These are phyloP conservation scores for Spathaspora boniae DNA, from an alignment of 805 yeast genomes.

Conservation along the genomic window DNA sequence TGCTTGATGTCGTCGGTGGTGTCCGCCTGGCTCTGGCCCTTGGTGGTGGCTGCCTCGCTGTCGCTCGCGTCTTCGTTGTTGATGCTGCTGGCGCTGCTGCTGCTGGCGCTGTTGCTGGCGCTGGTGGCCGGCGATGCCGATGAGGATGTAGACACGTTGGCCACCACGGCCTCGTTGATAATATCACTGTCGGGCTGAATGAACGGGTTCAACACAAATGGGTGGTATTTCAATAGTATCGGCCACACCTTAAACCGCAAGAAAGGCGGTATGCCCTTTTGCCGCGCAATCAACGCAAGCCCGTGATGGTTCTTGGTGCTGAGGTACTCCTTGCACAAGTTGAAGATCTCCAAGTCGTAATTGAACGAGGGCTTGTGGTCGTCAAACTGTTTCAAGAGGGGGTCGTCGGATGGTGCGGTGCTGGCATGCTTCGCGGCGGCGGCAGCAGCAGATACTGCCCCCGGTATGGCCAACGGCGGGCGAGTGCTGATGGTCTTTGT, in stretches of 20 bases:
- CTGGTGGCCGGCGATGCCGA: neutral
- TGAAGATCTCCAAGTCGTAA: slow-evolving; percentile 45
- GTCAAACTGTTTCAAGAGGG: too few relatives aligned
- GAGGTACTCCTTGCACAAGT: slow-evolving; percentile 54
- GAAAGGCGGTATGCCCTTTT: slow-evolving; percentile 80
- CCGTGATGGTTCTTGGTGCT: slow-evolving; percentile 64
- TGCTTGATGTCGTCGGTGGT: slow-evolving; percentile 21
- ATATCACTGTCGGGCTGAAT: slow-evolving; percentile 54
- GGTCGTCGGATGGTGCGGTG: too few relatives aligned
- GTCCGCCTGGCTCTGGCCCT: slow-evolving; percentile 1
- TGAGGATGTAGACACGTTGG: slow-evolving; percentile 6
- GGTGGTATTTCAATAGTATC: slow-evolving; percentile 72
- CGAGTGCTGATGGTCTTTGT: too few relatives aligned
- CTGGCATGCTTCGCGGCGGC: too few relatives aligned
- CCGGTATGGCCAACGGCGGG: too few relatives aligned
- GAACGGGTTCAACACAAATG: slow-evolving; percentile 76
- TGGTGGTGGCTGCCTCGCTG: neutral
- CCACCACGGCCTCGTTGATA: slow-evolving; percentile 2
- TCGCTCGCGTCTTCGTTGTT: neutral
- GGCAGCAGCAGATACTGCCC: too few relatives aligned
- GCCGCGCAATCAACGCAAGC: slow-evolving; percentile 76
- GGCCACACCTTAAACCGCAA: slow-evolving; percentile 85
- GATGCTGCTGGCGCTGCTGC: neutral
- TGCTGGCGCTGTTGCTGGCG: neutral
- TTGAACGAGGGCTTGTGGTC: slow-evolving; percentile 23